A percentile compares a stretch with the other conserved stretches of the same genome.
phyloP scores from a whole-genome alignment of 305 asterid genomes.

The Coffea humblotiana region DNA sequence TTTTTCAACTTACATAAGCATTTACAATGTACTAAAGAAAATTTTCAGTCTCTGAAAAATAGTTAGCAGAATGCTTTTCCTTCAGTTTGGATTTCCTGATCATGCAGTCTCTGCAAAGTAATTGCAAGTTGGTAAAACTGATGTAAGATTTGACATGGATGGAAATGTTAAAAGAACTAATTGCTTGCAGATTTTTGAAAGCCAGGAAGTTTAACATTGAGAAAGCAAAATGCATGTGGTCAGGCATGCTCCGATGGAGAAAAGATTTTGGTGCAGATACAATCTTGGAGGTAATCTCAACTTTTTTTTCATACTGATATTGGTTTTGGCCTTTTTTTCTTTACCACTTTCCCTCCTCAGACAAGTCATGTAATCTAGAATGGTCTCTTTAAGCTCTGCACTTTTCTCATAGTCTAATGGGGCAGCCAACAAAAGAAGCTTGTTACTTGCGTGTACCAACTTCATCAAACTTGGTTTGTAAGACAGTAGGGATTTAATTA shows the following conservation, averaged over 20 bases:
- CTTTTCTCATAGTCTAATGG: too few species aligned
- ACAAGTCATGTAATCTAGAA: background rate
- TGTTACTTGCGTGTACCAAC: background rate
- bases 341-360: background rate
- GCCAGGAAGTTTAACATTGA: constrained; percentile 69
- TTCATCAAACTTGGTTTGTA: background rate
- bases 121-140: background rate
- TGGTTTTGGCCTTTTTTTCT: background rate
- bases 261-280: constrained; percentile 59
- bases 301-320: background rate
- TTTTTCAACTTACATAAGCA: background rate
- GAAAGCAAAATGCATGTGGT: constrained; percentile 80
- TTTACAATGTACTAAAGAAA: background rate
- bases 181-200: constrained; percentile 58
- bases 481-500: background rate
- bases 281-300: constrained; percentile 56
- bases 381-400: background rate
- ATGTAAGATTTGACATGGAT: background rate
- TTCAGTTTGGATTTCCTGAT: background rate
- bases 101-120: background rate
- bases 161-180: background rate
- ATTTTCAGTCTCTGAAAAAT: background rate
- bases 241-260: constrained; percentile 82
- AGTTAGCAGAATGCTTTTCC: background rate
- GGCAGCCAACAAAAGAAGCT: background rate